Conservation (phyloP, 2,329 filamentous ascomycete species). For the Stachybotrys echinatus region DNA sequence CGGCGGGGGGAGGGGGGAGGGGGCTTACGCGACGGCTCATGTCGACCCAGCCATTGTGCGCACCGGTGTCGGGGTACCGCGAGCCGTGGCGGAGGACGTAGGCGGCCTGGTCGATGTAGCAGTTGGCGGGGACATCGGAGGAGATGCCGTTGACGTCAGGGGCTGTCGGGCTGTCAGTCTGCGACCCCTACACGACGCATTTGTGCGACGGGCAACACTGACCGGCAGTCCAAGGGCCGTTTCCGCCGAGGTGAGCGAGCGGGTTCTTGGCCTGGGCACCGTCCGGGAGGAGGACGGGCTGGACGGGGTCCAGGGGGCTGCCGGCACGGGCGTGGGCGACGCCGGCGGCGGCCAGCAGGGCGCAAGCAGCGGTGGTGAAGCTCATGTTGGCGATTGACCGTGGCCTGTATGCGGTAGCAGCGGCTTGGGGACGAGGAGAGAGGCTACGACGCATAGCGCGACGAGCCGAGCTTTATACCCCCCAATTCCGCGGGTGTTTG, state of each 20-base stretch:
- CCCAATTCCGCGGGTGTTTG: too few relatives aligned
- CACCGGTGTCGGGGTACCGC: slow-evolving; percentile 55
- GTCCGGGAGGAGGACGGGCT: slow-evolving; percentile 18
- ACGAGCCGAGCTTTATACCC: too few relatives aligned
- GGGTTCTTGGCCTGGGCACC: slow-evolving; percentile 29
- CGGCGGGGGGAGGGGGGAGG: background rate
- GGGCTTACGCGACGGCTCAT: slow-evolving; percentile 35
- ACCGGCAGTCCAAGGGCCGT: slow-evolving; percentile 49
- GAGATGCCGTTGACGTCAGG: slow-evolving; percentile 53
- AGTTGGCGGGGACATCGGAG: slow-evolving; percentile 47
- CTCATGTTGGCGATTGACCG: background rate
- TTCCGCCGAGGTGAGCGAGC: slow-evolving; percentile 44
- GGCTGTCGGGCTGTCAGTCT: slow-evolving; percentile 25
- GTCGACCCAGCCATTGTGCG: slow-evolving; percentile 50
- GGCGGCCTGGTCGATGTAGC: slow-evolving; percentile 54
- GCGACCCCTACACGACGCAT: background rate
- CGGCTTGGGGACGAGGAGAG: too few relatives aligned
- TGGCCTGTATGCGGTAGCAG: background rate
- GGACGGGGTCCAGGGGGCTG: slow-evolving; percentile 17
- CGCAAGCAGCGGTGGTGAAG: background rate
- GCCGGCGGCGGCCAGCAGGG: slow-evolving; percentile 8
- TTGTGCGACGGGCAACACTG: slow-evolving; percentile 8
- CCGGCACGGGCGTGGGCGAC: slow-evolving; percentile 10
- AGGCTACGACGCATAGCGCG: too few relatives aligned
- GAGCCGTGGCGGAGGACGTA: slow-evolving; percentile 58